Evolutionary conservation across 2,329 filamentous ascomycete species (phyloP), one percentile per base, ranked within the genome.

Genomic region (Diaporthe sp.): DNA sequence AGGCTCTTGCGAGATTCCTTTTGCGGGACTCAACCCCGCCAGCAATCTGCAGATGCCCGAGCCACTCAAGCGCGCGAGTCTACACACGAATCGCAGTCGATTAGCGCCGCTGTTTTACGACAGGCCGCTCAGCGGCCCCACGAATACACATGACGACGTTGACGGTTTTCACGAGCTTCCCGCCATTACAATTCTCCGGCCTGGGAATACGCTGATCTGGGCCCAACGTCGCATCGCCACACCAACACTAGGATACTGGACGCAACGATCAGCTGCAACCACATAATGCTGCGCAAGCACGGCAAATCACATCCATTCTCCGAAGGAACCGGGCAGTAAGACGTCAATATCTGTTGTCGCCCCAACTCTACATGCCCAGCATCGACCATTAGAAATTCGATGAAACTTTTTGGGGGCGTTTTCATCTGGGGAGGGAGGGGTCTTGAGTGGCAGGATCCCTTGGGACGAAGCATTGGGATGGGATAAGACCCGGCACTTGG

Each of bases 1-100:
- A 19, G 68, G 61, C 67, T 55, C 54, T 70, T 40, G 61, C 33
- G 61, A 67, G 72, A 30, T 38, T 66, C 33, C 45, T n/a, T 28
- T 52, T n/a, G 28, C 13, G 33, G 54, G 19, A 69, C 30, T 38
- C 35, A 33, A 22, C 12, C 54, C 45, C 38, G 30, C 30, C n/a
- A 50, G 52, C 35, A 66, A 50, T 35, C 61, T 64, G 60, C 68
- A 33, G 66, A 72, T 38, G 38, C 22, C 57, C 30, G 57, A 76
- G 38, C 47, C 72, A 72, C 58, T 54, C 54, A 61, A 50, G 68
- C 61, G 72, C 61, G 68, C 72, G 72, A 71, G 68, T 72, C 47
- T 61, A 25, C 13, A 45, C 25, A 68, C 68, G 64, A 75, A 72
- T 75, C 72, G 72, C 74, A 74, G 72, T 76, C 72, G 74, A 74